Conservation (phyloP, 441 rosid genomes). For the Eugenia klotzschiana region DNA sequence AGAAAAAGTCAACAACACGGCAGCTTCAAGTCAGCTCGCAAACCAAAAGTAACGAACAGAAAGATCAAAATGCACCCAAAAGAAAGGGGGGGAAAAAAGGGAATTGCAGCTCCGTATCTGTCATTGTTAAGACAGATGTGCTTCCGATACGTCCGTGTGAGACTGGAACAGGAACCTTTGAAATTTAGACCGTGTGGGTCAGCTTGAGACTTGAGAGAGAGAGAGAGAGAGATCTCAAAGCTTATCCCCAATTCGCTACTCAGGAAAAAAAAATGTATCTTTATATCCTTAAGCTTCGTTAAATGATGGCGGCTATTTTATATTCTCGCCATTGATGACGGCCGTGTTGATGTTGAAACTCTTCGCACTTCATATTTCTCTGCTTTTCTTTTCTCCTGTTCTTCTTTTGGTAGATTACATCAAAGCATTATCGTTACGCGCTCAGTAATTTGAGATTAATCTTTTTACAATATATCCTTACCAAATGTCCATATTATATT, state of each 20-base stretch:
- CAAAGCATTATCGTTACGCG: neutral
- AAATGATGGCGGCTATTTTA: neutral
- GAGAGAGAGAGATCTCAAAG: neutral
- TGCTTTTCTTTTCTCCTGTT: neutral
- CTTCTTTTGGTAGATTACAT: neutral
- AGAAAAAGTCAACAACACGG: neutral
- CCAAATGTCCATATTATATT: neutral
- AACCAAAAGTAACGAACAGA: neutral
- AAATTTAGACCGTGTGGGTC: neutral
- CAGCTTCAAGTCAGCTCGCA: neutral
- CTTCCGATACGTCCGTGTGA: neutral
- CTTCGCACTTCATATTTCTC: neutral
- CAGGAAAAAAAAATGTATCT: no score
- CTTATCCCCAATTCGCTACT: neutral
- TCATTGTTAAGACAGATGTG: neutral
- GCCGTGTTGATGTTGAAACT: neutral
- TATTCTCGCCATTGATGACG: neutral
- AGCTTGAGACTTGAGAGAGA: neutral
- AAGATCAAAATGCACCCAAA: neutral
- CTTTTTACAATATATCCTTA: neutral
- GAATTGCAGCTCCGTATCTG: neutral
- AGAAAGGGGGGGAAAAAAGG: neutral
- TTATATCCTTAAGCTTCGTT: neutral
- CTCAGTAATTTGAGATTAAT: neutral
- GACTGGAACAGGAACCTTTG: neutral